Evolutionary conservation across 2,329 filamentous ascomycete species (phyloP), one percentile per base, ranked within the genome.

Genomic region (Dactylellina parvicollis): DNA sequence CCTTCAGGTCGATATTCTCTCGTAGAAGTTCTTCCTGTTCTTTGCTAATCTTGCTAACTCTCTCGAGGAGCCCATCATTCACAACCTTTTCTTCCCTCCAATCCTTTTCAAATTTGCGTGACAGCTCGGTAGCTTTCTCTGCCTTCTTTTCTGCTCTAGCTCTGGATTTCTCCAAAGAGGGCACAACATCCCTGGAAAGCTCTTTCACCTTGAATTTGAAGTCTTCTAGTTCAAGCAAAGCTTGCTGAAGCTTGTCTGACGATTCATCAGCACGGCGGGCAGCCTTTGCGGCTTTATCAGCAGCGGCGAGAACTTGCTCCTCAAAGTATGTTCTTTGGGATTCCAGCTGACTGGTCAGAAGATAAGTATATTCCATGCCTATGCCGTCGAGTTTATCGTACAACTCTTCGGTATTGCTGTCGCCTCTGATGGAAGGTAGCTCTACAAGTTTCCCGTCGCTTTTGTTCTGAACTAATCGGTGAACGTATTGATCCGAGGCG

Each of bases 261-360:
- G 90, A 89, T 50, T 73, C 69, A 4, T 73, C 69, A 3, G 69
- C 69, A 4, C 60, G 69, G 26, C 69, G 69, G 18, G 46, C 47
- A 1, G 69, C 69, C 24, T 59, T 73, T 12, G 60, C 28, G 1
- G 69, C 93, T 82, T 98, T 98, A 80, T 96, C 92, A 0, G 90
- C 92, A 0, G 92, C 92, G 75, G 96, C 92, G 78, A 89, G 90
- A 57, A 99, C 86, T 80, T 96, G 88, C 77, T 96, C 94, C 80
- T 98, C 94, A 77, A 96, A 99, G 81, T 98, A 99, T 0, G 91
- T 85, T 8, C 95, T 87, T 80, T 99, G 95, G 44, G 90, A 92
- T 79, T 98, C 95, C 1, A 99, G 87, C 79, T 99, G 95, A 71
- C 89, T 93, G 2, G 92, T 96, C 9, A 99, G 86, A 1, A 99